Evolutionary conservation across 2,329 filamentous ascomycete species (phyloP).

Genomic region (Aspergillus oerlinghausenensis): DNA sequence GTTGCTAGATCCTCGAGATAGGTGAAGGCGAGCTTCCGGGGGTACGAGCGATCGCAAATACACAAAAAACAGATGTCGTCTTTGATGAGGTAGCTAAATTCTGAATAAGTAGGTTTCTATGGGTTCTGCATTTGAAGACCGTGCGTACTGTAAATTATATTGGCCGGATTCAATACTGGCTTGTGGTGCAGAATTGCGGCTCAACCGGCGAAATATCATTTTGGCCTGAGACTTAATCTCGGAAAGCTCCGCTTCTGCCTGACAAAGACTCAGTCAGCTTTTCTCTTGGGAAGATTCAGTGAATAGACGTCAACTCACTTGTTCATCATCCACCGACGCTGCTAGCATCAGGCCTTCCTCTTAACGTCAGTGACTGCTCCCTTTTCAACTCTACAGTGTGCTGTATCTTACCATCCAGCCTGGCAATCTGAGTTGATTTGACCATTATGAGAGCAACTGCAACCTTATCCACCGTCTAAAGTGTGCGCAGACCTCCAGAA

Average conservation of each 20-base stretch:
- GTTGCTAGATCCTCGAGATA: slow-evolving; percentile 88
- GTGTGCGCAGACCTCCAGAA: slow-evolving; percentile 1
- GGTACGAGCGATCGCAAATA: slow-evolving; percentile 90
- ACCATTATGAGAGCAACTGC: slow-evolving; percentile 57
- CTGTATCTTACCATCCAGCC: slow-evolving; percentile 70
- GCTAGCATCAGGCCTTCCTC: slow-evolving; percentile 81
- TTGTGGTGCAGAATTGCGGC: slow-evolving; percentile 82
- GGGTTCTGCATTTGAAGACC: not conserved
- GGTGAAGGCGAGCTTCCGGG: slow-evolving; percentile 96
- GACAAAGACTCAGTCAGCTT: slow-evolving; percentile 1
- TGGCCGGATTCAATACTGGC: slow-evolving; percentile 83
- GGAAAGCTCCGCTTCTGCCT: slow-evolving; percentile 69
- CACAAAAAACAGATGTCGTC: slow-evolving; percentile 83
- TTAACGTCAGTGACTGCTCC: slow-evolving; percentile 20
- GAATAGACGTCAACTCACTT: slow-evolving; percentile 44
- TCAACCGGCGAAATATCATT: slow-evolving; percentile 81
- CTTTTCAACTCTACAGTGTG: not conserved
- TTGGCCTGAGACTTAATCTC: slow-evolving; percentile 91
- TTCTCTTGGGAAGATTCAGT: not conserved
- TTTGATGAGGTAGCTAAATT: slow-evolving; percentile 72
- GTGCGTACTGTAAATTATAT: slow-evolving; percentile 77
- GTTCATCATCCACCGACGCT: slow-evolving; percentile 88
- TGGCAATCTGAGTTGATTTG: slow-evolving; percentile 86
- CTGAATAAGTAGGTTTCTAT: not conserved
- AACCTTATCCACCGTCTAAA: not conserved